Evolutionary conservation across 805 yeast genomes (phyloP).

Genomic region (Starmera pachycereana): DNA sequence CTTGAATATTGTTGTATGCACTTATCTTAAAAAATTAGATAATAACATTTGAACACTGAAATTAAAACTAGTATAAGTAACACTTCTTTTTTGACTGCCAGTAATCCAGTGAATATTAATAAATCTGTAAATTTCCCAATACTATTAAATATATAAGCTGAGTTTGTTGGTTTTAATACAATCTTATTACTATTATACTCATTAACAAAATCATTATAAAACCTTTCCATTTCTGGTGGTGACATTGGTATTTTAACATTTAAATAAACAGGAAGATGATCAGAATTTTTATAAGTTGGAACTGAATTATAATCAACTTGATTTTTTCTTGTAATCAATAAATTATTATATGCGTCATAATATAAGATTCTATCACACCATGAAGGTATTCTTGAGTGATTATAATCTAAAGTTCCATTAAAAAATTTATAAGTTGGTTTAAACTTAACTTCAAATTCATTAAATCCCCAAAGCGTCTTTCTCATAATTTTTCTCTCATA

Average conservation of each 20-base stretch:
- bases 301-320: slow-evolving; percentile 38
- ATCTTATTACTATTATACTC: too few species aligned
- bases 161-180: too few species aligned
- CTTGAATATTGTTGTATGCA: too few species aligned
- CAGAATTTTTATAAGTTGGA: slow-evolving; percentile 43
- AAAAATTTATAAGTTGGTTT: slow-evolving; percentile 74
- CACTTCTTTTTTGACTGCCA: too few species aligned
- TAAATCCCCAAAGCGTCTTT: slow-evolving; percentile 48
- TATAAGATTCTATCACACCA: slow-evolving; percentile 86
- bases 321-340: slow-evolving; percentile 22
- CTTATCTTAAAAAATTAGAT: too few species aligned
- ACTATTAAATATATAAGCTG: too few species aligned
- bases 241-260: slow-evolving; percentile 34
- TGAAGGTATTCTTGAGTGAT: slow-evolving; percentile 57
- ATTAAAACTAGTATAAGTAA: too few species aligned
- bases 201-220: too few species aligned
- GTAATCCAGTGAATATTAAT: too few species aligned
- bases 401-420: slow-evolving; percentile 36
- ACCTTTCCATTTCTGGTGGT: too few species aligned
- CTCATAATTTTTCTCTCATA: slow-evolving; percentile 21
- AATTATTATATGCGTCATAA: slow-evolving; percentile 14
- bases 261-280: slow-evolving; percentile 72
- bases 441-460: slow-evolving; percentile 56
- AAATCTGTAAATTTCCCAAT: too few species aligned
- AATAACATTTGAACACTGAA: too few species aligned